These are phyloP conservation scores for Backusella psychrophila DNA, from an alignment of 192 early-diverging fungal genomes.

Conservation along the genomic window DNA sequence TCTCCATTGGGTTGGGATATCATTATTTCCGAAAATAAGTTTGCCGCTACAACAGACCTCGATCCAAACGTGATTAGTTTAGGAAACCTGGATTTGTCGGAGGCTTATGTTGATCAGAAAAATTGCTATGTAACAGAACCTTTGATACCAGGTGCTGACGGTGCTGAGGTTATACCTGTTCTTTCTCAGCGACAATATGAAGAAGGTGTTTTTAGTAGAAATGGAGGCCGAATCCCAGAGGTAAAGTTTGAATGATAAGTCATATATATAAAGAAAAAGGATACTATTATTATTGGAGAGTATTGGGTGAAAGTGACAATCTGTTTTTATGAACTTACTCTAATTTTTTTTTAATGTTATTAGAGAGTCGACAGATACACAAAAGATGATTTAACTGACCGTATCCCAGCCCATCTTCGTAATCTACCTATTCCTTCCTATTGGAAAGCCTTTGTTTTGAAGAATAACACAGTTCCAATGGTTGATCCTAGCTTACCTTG, in stretches of 20 bases:
- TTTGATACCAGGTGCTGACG: background rate
- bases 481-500: background rate
- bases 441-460: slow-evolving; percentile 21
- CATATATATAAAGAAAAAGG: background rate
- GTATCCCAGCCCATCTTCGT: slow-evolving; percentile 16
- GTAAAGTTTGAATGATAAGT: background rate
- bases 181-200: slow-evolving; percentile 20
- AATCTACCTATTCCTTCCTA: slow-evolving; percentile 17
- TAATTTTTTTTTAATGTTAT: background rate
- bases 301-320: no score
- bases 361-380: background rate
- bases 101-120: slow-evolving; percentile 2
- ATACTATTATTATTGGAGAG: no score
- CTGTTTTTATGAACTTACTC: background rate
- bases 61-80: slow-evolving; percentile 31
- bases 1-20: slow-evolving; percentile 15
- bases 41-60: slow-evolving; percentile 10
- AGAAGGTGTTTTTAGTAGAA: background rate
- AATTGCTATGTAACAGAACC: slow-evolving; percentile 30
- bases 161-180: slow-evolving; percentile 3
- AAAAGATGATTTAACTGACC: background rate
- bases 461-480: slow-evolving; percentile 21
- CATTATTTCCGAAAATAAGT: slow-evolving; percentile 14
- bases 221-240: slow-evolving; percentile 18
- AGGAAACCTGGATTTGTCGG: slow-evolving; percentile 16